These are phyloP conservation scores for Pythium myriotylum DNA, from an alignment of 352 stramenopile genomes.

Conservation along the genomic window DNA sequence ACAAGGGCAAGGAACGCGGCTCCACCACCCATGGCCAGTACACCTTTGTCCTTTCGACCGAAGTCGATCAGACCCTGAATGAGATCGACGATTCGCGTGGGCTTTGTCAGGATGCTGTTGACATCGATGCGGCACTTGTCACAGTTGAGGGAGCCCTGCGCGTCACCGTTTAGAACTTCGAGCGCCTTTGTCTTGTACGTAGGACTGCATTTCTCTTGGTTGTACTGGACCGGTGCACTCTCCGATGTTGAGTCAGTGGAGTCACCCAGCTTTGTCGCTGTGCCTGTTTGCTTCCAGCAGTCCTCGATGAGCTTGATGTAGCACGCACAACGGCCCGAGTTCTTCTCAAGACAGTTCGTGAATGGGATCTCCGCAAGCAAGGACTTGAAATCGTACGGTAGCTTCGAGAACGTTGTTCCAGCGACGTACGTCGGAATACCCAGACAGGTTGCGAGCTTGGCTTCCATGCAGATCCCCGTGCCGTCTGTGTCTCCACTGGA, in stretches of 20 bases:
- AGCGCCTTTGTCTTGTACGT: constrained; percentile 51
- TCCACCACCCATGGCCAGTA: constrained; percentile 63
- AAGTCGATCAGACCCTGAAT: constrained; percentile 51
- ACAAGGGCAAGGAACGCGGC: constrained; percentile 49
- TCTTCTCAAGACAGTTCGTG: constrained; percentile 67
- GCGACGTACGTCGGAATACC: constrained; percentile 50
- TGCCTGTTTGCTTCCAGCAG: constrained; percentile 64
- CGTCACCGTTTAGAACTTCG: constrained; percentile 54
- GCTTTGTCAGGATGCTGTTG: constrained; percentile 66
- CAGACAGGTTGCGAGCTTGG: constrained; percentile 74
- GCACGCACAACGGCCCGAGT: constrained; percentile 60
- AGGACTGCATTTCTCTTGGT: constrained; percentile 68
- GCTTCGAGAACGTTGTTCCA: constrained; percentile 37
- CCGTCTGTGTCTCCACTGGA: constrained; percentile 1
- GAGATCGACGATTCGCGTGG: constrained; percentile 56
- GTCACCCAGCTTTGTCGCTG: constrained; percentile 16
- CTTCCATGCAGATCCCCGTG: constrained; percentile 41
- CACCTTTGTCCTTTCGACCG: constrained; percentile 58
- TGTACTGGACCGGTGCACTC: constrained; percentile 41
- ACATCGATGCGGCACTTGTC: constrained; percentile 72
- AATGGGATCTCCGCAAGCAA: constrained; percentile 67
- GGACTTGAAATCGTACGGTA: constrained; percentile 79
- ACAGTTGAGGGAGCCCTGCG: constrained; percentile 71
- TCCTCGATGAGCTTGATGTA: constrained; percentile 69
- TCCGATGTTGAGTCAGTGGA: background rate